Evolutionary conservation across 768 basidiomycete genomes (phyloP), one percentile per base, ranked within the genome.

Genomic region (Termitomyces eurrhizus): DNA sequence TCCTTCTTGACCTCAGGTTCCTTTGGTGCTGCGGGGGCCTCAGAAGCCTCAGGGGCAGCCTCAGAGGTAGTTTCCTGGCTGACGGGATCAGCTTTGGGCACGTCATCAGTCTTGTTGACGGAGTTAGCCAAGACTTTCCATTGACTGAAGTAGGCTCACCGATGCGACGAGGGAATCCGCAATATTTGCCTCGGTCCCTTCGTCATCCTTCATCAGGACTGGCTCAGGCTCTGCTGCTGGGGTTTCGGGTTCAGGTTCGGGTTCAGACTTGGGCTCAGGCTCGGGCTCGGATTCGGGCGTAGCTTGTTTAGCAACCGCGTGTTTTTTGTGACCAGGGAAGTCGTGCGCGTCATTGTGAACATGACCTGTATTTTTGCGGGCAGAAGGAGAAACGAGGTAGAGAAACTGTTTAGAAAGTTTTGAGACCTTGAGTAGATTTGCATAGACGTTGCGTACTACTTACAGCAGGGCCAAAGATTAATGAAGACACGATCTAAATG

Each of bases 401-500:
- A 79, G 70, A 57, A 79, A 70, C 75, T 79, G 59, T 56, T 45
- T 37, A 45, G 32, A 37, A 52, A 45, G 42, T 14, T 14, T 29
- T 58, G 45, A 56, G 48, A 62, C 21, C 26, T 50, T 57, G 24
- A 1, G 2, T 16, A 57, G 33, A 41, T 45, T 56, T 46, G 48
- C 46, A 42, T 57, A 32, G 9, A 56, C 7, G 4, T 6, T 41
- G 24, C 26, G 7, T 16, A 21, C 29, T n/a, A 66, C 78, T 70
- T 65, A 80, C 80, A 65, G 70, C 66, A 26, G 80, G 78, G 11
- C 74, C 74, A 62, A 80, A 76, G 52, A 80, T 55, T 35, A 77
- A 52, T 7, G 74, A 66, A 56, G 80, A 75, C 59, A 72, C 79
- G 62, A 78, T 65, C 80, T 81, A 67, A 56, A 29, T 36, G 59